Evolutionary conservation across 306 rosid genomes (phyloP).

Genomic region (Vigna nakashimae): DNA sequence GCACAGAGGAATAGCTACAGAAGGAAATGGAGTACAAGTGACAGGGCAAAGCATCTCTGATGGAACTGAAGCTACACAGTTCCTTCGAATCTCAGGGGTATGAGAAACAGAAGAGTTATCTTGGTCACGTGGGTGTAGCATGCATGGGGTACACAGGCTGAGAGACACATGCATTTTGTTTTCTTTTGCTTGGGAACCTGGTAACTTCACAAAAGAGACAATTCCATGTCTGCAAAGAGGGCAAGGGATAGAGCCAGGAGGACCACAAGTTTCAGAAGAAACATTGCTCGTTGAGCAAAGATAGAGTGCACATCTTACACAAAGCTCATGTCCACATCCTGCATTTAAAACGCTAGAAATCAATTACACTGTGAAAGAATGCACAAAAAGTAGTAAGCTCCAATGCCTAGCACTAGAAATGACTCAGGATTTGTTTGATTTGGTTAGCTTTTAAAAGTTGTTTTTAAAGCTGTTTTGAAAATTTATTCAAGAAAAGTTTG

Average conservation of each 20-base stretch:
- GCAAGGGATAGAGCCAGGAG: conserved; percentile 90
- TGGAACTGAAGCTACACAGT: conserved; percentile 86
- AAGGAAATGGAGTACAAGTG: conserved; percentile 94
- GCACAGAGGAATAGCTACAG: conserved; percentile 84
- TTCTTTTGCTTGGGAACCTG: conserved; percentile 71
- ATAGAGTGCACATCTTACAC: conserved; percentile 92
- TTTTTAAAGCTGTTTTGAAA: neutral
- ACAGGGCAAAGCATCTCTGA: conserved; percentile 90
- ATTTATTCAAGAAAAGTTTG: neutral
- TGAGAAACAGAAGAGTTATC: conserved; percentile 62
- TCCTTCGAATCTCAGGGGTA: conserved; percentile 69
- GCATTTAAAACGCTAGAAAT: conserved; percentile 45
- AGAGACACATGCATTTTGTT: conserved; percentile 66
- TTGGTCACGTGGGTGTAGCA: conserved; percentile 72
- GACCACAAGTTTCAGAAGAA: conserved; percentile 63
- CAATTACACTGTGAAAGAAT: conserved; percentile 14
- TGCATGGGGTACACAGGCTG: conserved; percentile 86
- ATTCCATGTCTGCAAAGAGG: conserved; percentile 91
- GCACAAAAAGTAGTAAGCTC: neutral
- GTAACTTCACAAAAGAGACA: conserved; percentile 77
- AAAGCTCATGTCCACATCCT: conserved; percentile 95
- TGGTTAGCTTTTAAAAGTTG: neutral
- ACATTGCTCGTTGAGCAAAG: conserved; percentile 87
- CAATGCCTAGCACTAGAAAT: conserved; percentile 17
- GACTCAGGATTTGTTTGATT: neutral